Conservation (phyloP, 2,329 filamentous ascomycete genomes). For the Aspergillus sp. region DNA sequence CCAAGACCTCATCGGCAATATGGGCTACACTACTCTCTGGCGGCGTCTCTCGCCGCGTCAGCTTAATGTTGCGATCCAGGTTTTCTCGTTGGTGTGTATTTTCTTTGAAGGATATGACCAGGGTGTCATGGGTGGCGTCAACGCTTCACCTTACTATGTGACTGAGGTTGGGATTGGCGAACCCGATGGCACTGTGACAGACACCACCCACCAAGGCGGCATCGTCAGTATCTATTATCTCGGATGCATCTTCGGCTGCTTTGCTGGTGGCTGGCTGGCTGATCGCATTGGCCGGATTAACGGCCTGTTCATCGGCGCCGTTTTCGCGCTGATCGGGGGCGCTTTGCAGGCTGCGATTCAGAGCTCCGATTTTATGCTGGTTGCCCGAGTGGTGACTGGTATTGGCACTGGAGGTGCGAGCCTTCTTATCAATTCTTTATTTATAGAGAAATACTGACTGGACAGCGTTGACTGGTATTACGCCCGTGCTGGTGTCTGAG, state of each 20-base stretch:
- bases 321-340: constrained; percentile 52
- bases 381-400: constrained; percentile 52
- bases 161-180: constrained; percentile 46
- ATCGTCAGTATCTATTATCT: constrained; percentile 56
- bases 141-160: constrained; percentile 40
- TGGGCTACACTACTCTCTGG: constrained; percentile 43
- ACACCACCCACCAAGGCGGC: constrained; percentile 52
- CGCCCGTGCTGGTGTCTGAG: constrained; percentile 51
- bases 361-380: constrained; percentile 50
- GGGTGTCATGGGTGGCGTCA: constrained; percentile 56
- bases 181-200: constrained; percentile 47
- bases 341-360: constrained; percentile 49
- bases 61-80: constrained; percentile 41
- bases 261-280: constrained; percentile 51
- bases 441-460: background rate
- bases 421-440: too few species aligned
- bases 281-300: constrained; percentile 56
- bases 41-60: constrained; percentile 43
- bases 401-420: constrained; percentile 50
- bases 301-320: constrained; percentile 48
- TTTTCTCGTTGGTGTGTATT: constrained; percentile 34
- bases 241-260: constrained; percentile 52
- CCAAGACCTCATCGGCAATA: background rate
- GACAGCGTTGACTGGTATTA: constrained; percentile 48
- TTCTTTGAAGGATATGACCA: constrained; percentile 53